Conservation (phyloP, 2,329 filamentous ascomycete genomes). For the Aureobasidium leucospermi region DNA sequence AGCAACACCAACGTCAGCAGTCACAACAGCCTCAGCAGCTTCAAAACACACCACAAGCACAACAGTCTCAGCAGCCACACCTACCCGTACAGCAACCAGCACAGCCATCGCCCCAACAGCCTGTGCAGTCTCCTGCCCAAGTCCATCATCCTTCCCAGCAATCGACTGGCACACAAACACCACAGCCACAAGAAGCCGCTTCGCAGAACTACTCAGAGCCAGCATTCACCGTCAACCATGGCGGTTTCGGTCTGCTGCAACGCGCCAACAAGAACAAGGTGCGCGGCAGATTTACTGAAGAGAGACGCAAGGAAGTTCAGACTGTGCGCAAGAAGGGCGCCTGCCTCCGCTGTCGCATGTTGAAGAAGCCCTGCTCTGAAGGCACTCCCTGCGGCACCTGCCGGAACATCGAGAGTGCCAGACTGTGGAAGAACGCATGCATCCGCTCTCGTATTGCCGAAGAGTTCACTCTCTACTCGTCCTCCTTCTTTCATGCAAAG, state of each 20-base stretch:
- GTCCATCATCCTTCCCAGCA: neutral
- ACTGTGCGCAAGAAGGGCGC: constrained; percentile 54
- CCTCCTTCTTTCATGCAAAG: constrained; percentile 44
- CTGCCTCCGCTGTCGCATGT: constrained; percentile 56
- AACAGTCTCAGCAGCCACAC: constrained; percentile 9
- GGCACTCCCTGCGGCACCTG: constrained; percentile 54
- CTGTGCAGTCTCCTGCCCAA: neutral
- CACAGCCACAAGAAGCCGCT: neutral
- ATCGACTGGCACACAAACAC: neutral
- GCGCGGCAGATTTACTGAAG: constrained; percentile 50
- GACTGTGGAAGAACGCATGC: constrained; percentile 55
- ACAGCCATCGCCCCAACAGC: constrained; percentile 12
- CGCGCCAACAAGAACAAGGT: constrained; percentile 39
- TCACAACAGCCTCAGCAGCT: neutral
- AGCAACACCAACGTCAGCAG: neutral
- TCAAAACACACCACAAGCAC: neutral
- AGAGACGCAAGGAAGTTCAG: constrained; percentile 51
- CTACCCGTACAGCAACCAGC: constrained; percentile 20
- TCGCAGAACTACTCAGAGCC: constrained; percentile 21
- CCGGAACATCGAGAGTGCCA: constrained; percentile 51
- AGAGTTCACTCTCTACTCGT: constrained; percentile 51
- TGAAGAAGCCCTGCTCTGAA: constrained; percentile 57
- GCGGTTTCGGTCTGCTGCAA: constrained; percentile 18
- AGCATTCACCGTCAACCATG: constrained; percentile 28
- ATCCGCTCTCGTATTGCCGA: constrained; percentile 52